These are phyloP conservation scores for Lineolata rhizophorae DNA, from an alignment of 495 filamentous ascomycete genomes.

Conservation along the genomic window DNA sequence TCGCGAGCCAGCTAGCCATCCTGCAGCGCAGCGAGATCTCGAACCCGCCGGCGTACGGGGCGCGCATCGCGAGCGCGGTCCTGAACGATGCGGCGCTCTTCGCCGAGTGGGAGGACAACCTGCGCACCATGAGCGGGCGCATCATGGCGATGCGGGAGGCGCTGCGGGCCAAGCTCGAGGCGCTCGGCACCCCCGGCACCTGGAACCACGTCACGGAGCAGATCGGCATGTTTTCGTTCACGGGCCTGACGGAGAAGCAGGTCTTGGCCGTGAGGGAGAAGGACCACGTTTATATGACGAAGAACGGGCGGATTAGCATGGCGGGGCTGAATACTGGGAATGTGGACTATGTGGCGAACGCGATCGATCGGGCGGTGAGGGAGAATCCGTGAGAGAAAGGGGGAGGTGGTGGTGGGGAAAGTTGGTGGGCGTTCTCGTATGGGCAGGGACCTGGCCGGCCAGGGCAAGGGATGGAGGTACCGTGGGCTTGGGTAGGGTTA, in stretches of 20 bases:
- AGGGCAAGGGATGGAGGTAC: too few relatives aligned
- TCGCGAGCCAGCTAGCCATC: conserved; percentile 79
- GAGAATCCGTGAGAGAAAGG: too few relatives aligned
- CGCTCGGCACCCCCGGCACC: conserved; percentile 60
- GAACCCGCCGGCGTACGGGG: conserved; percentile 87
- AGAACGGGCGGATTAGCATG: conserved; percentile 93
- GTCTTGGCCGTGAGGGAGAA: conserved; percentile 60
- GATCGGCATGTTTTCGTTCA: conserved; percentile 99
- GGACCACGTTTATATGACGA: conserved; percentile 93
- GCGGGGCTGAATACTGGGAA: conserved; percentile 83
- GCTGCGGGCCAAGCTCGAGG: conserved; percentile 55
- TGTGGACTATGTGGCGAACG: conserved; percentile 76
- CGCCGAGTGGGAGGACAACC: conserved; percentile 81
- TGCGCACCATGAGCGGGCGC: conserved; percentile 81
- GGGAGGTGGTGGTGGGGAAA: too few relatives aligned
- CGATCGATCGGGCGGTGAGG: conserved; percentile 66
- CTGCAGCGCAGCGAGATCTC: conserved; percentile 93
- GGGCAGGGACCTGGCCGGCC: too few relatives aligned
- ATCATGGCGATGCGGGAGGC: conserved; percentile 75
- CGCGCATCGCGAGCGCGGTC: conserved; percentile 59
- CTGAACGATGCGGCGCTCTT: conserved; percentile 72
- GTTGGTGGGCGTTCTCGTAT: too few relatives aligned
- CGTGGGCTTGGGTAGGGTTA: too few relatives aligned
- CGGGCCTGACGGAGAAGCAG: conserved; percentile 68
- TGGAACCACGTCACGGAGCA: conserved; percentile 97